Conservation (phyloP, 2,329 filamentous ascomycete species). For the Raffaelea arxii region DNA sequence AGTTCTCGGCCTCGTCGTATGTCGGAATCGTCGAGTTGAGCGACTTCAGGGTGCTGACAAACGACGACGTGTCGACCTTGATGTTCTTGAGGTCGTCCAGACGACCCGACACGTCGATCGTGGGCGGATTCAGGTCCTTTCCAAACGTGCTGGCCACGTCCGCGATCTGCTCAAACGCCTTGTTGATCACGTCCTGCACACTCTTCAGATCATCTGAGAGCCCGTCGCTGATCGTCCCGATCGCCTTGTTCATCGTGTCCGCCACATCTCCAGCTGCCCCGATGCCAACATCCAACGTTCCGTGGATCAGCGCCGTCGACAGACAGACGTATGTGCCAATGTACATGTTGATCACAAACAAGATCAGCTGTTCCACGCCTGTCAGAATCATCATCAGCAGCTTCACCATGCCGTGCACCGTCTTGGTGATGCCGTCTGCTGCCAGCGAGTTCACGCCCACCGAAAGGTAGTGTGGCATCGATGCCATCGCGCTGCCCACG, state of each 20-base stretch:
- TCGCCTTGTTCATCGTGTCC: conserved; percentile 41
- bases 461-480: conserved; percentile 94
- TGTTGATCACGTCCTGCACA: conserved; percentile 41
- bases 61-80: conserved; percentile 53
- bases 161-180: conserved; percentile 43
- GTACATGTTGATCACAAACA: conserved; percentile 89
- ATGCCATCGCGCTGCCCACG: conserved; percentile 89
- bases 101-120: conserved; percentile 54
- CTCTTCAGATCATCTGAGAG: conserved; percentile 43
- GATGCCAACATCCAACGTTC: conserved; percentile 60
- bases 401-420: conserved; percentile 69
- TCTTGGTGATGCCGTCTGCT: conserved; percentile 67
- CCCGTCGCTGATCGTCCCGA: conserved; percentile 38
- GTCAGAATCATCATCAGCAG: conserved; percentile 72
- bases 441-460: conserved; percentile 80
- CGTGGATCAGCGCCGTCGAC: conserved; percentile 72
- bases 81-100: conserved; percentile 61
- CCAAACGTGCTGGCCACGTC: conserved; percentile 39
- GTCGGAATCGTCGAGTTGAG: conserved; percentile 73
- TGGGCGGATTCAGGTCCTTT: conserved; percentile 21
- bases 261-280: conserved; percentile 29
- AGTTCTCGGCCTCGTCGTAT: conserved; percentile 74
- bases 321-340: conserved; percentile 86
- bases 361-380: conserved; percentile 74
- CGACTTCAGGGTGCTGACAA: conserved; percentile 59